Conservation (phyloP, 1,139 yeast species). For the Kurtzmaniella natalensis region DNA sequence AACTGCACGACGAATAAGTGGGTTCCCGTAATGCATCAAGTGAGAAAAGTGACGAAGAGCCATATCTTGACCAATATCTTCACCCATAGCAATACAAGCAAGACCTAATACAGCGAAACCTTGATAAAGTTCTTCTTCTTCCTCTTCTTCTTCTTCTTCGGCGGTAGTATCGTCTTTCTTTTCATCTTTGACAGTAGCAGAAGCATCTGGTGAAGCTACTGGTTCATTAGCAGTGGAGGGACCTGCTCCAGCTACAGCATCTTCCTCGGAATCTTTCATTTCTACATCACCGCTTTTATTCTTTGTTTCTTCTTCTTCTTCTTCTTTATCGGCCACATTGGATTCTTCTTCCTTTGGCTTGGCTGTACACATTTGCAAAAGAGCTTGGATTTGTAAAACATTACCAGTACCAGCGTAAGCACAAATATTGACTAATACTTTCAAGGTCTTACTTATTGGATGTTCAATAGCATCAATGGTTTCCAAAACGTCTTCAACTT, state of each 20-base stretch:
- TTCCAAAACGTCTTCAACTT: constrained; percentile 91
- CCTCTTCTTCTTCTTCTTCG: constrained; percentile 28
- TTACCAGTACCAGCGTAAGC: constrained; percentile 98
- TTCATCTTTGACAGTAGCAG: constrained; percentile 18
- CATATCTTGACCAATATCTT: constrained; percentile 97
- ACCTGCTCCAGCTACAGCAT: constrained; percentile 13
- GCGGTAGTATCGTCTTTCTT: constrained; percentile 24
- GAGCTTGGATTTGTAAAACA: constrained; percentile 88
- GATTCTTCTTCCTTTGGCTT: constrained; percentile 41
- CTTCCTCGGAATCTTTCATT: constrained; percentile 16
- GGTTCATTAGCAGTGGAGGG: constrained; percentile 9
- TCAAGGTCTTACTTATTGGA: constrained; percentile 85
- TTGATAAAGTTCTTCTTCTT: constrained; percentile 66
- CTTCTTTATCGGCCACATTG: constrained; percentile 34
- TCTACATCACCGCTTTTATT: constrained; percentile 18
- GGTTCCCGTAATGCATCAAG: constrained; percentile 95
- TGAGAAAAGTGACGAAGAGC: constrained; percentile 95
- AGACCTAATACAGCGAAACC: constrained; percentile 93
- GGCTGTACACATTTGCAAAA: constrained; percentile 83
- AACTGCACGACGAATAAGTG: constrained; percentile 87
- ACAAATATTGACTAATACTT: constrained; percentile 86
- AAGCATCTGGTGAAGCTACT: constrained; percentile 7
- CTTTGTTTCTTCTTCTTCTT: constrained; percentile 13
- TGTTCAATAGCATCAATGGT: constrained; percentile 94
- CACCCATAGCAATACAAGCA: constrained; percentile 96